Percentiles rank a stretch among this genome's conserved stretches.
phyloP scores from a whole-genome alignment of 2,329 filamentous ascomycete genomes.

The Malbranchea cinnamomea region DNA sequence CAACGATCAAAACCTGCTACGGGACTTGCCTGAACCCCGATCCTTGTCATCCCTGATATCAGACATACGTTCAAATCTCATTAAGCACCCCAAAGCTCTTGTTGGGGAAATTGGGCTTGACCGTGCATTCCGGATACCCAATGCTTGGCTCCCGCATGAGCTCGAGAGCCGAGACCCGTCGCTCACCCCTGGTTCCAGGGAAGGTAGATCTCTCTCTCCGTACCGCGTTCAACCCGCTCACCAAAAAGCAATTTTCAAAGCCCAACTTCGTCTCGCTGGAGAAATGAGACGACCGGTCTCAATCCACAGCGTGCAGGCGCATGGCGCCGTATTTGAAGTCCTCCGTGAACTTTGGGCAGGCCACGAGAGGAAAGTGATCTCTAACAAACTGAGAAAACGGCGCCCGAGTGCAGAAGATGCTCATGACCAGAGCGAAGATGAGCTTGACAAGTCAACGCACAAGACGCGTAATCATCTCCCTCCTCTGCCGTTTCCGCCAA shows the following conservation, averaged over 20 bases:
- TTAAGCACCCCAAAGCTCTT: slow-evolving; percentile 38
- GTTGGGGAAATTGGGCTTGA: slow-evolving; percentile 51
- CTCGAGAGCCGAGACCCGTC: slow-evolving; percentile 16
- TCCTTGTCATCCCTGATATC: slow-evolving; percentile 38
- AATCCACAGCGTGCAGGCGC: slow-evolving; percentile 48
- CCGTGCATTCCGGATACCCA: slow-evolving; percentile 45
- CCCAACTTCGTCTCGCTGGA: slow-evolving; percentile 44
- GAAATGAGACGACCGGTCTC: slow-evolving; percentile 43
- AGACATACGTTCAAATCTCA: slow-evolving; percentile 34
- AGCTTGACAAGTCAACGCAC: slow-evolving; percentile 11
- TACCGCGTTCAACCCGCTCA: slow-evolving; percentile 43
- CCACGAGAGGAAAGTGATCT: slow-evolving; percentile 35
- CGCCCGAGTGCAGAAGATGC: slow-evolving; percentile 19
- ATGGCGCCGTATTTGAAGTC: slow-evolving; percentile 42
- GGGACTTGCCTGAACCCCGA: slow-evolving; percentile 37
- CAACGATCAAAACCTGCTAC: slow-evolving; percentile 34
- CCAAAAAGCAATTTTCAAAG: slow-evolving; percentile 41
- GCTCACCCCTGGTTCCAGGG: slow-evolving; percentile 44
- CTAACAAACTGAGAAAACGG: slow-evolving; percentile 33
- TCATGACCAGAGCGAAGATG: slow-evolving; percentile 16
- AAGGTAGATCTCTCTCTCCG: slow-evolving; percentile 42
- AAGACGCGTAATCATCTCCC: slow-evolving; percentile 7
- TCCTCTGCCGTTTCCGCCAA: slow-evolving; percentile 59
- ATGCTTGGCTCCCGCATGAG: slow-evolving; percentile 29
- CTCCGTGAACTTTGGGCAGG: slow-evolving; percentile 44